Evolutionary conservation across 345 rosid species (phyloP).

Genomic region (Carallia pectinifolia): DNA sequence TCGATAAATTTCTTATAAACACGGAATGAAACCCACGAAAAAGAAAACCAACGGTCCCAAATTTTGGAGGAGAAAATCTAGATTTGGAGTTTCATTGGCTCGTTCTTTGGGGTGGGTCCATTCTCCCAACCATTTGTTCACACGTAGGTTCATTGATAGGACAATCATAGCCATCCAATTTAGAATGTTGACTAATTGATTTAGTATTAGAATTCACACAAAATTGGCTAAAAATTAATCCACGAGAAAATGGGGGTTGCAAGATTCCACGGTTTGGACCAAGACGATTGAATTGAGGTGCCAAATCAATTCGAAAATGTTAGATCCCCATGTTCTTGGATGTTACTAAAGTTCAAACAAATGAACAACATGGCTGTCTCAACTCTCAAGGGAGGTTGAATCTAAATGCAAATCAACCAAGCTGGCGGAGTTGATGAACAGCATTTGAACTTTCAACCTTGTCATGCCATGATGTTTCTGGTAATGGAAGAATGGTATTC

Average conservation of each 20-base stretch:
- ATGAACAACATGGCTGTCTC: constrained; percentile 4
- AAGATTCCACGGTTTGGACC: not conserved
- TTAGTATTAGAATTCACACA: no score
- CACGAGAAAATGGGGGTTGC: not conserved
- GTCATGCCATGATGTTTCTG: no score
- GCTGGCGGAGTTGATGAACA: no score
- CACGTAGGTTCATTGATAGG: not conserved
- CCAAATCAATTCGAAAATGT: constrained; percentile 1
- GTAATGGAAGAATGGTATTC: no score
- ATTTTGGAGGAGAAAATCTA: constrained; percentile 15
- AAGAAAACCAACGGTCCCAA: not conserved
- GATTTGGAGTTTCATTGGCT: constrained; percentile 17
- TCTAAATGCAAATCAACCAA: no score
- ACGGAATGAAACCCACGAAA: no score
- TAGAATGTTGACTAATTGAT: not conserved
- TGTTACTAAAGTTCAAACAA: not conserved
- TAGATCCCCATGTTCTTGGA: constrained; percentile 16
- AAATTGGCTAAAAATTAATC: not conserved
- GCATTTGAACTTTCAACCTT: no score
- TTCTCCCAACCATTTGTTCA: not conserved
- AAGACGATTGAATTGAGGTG: not conserved
- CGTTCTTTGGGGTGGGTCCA: constrained; percentile 2
- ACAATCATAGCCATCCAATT: constrained; percentile 3
- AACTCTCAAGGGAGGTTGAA: no score
- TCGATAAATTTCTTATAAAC: no score